Percentiles rank a stretch among this genome's conserved stretches.
Evolutionary conservation across 441 rosid genomes (phyloP).

Genomic region (Dalechampia spathulata): DNA sequence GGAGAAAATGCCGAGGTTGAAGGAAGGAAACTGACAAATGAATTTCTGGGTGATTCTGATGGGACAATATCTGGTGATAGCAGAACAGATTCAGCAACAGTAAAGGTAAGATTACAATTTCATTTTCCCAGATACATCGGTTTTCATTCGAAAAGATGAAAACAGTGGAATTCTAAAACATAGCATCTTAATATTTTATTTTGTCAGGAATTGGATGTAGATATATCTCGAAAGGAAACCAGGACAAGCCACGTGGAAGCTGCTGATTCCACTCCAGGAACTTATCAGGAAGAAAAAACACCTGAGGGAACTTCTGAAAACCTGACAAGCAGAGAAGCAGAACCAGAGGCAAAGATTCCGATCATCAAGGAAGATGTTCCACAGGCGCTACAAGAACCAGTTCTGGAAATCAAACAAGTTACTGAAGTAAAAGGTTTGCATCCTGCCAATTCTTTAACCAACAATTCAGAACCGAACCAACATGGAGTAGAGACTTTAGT

Average conservation of each 20-base stretch:
- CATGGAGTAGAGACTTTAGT: slow-evolving; percentile 12
- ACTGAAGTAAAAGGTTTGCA: slow-evolving; percentile 11
- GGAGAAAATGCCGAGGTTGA: slow-evolving; percentile 12
- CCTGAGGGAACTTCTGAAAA: slow-evolving; percentile 17
- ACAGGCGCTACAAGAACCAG: slow-evolving; percentile 14
- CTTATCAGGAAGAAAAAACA: slow-evolving; percentile 21
- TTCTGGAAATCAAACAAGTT: slow-evolving; percentile 19
- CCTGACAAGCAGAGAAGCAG: slow-evolving; percentile 20
- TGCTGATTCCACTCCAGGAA: slow-evolving; percentile 16
- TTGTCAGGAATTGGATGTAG: slow-evolving; percentile 23
- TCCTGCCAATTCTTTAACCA: slow-evolving; percentile 16
- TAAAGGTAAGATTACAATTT: slow-evolving; percentile 32
- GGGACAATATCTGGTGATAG: slow-evolving; percentile 18
- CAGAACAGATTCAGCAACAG: slow-evolving; percentile 17
- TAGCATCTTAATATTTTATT: slow-evolving; percentile 14
- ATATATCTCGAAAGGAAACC: slow-evolving; percentile 21
- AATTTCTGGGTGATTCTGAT: too few relatives aligned
- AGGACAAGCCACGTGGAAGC: slow-evolving; percentile 16
- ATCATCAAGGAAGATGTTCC: slow-evolving; percentile 15
- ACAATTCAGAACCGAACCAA: slow-evolving; percentile 17
- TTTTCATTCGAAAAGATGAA: too few relatives aligned
- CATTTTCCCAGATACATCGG: too few relatives aligned
- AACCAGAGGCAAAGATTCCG: slow-evolving; percentile 10
- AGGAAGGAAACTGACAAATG: slow-evolving; percentile 11
- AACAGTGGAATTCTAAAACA: background rate